Base-by-base conservation (phyloP, 495 filamentous ascomycete species). In the Lichina pygmaea region DNA sequence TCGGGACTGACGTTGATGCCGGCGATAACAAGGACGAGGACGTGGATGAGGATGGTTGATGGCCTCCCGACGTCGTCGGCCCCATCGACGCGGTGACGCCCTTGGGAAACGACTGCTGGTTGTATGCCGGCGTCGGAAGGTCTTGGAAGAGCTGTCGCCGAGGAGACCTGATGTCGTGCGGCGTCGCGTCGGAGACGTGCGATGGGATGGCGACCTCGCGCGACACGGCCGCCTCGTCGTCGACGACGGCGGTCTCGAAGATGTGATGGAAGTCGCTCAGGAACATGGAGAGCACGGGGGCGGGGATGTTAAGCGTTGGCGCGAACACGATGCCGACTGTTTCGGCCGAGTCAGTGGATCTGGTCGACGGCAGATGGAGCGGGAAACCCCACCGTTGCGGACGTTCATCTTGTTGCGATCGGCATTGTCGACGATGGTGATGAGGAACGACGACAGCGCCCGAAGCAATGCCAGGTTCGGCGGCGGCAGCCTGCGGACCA, bases 351-450 rank as follows among this genome's bases (percentile, higher is more conserved):
- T 48, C 33, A 49, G 48, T 37, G 44, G 31, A 24, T 32, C n/a
- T 43, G 41, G 11, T 6, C 34, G 24, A n/a, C 16, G n/a, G 33
- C 41, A 31, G 34, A 44, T 33, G 41, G n/a, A 0, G 2, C 24
- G 30, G 15, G 46, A 16, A 33, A 33, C 43, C 57, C 51, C 46
- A 60, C 57, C 58, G 58, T 97, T 97, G 37, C 89, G 73, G 45
- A 94, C 81, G 6, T 78, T 93, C 89, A 97, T 97, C 64, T 94
- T 95, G 63, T 97, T 97, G 52, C 78, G 66, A 50, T 85, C 78
- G 3, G 82, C 69, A 50, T 94, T 81, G 55, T 84, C 81, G 50
- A 93, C 78, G 51, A 95, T 83, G 51, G 75, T 74, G 53, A 93
- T 80, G 50, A 97, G 59, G 60, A 89, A 93, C 8, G 75, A 68